phyloP scores from a whole-genome alignment of 1,284 basidiomycete genomes.

The Melampsora larici-populina region DNA sequence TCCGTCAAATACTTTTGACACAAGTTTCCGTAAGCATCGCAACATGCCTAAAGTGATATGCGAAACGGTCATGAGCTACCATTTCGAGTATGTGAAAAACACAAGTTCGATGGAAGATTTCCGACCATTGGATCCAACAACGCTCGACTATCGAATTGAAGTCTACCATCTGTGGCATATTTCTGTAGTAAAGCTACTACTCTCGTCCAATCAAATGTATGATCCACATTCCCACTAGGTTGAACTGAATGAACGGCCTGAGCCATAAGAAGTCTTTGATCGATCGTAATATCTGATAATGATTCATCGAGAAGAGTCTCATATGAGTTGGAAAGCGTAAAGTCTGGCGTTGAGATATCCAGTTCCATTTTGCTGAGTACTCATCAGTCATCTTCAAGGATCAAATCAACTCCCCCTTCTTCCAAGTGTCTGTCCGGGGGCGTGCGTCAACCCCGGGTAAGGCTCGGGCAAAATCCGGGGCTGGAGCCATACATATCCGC shows the following conservation, averaged over 20 bases:
- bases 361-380: too few species aligned
- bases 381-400: too few species aligned
- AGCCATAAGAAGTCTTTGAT: background rate
- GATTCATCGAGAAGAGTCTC: background rate
- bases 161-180: background rate
- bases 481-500: too few species aligned
- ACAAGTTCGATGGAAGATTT: background rate
- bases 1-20: background rate
- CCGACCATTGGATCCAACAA: background rate
- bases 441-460: too few species aligned
- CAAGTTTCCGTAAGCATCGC: background rate
- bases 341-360: too few species aligned
- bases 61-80: background rate
- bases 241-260: background rate
- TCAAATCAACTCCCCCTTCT: too few species aligned
- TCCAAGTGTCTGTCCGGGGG: too few species aligned
- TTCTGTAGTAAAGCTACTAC: background rate
- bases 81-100: background rate
- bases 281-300: background rate
- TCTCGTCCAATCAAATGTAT: conserved; percentile 1
- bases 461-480: too few species aligned
- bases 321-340: background rate
- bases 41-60: background rate
- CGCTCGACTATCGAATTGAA: background rate
- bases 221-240: background rate